Evolutionary conservation across 805 yeast species (phyloP).

Genomic region (Citeromyces matritensis): DNA sequence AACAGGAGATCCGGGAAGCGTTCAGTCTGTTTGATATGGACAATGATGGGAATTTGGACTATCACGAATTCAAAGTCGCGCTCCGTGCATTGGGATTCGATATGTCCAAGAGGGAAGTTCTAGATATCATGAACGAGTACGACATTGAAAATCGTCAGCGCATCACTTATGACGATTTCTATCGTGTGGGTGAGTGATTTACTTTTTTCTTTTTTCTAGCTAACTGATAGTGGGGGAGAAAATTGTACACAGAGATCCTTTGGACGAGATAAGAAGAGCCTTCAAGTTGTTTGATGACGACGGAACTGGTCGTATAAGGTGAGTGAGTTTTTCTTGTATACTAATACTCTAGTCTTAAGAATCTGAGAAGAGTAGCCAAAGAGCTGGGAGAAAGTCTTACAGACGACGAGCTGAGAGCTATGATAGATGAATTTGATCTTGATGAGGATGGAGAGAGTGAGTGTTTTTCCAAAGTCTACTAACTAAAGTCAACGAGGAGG

Average conservation of each 20-base stretch:
- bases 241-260: conserved; percentile 80
- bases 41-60: conserved; percentile 78
- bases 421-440: conserved; percentile 94
- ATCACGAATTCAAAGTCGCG: conserved; percentile 89
- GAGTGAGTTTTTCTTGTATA: conserved; percentile 3
- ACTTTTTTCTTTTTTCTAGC: not conserved
- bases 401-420: conserved; percentile 87
- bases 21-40: conserved; percentile 86
- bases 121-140: conserved; percentile 65
- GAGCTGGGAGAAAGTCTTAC: conserved; percentile 85
- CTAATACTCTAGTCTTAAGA: conserved; percentile 30
- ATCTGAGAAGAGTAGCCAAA: conserved; percentile 77
- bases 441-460: conserved; percentile 88
- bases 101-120: conserved; percentile 57
- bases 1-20: conserved; percentile 86
- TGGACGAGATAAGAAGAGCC: conserved; percentile 84
- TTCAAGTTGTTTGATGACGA: conserved; percentile 84
- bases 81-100: conserved; percentile 90
- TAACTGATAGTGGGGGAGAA: conserved; percentile 46
- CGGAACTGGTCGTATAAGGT: conserved; percentile 63
- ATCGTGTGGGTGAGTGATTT: conserved; percentile 40
- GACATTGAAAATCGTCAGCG: conserved; percentile 61
- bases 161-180: conserved; percentile 73
- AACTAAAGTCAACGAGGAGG: conserved; percentile 60
- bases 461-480: conserved; percentile 16